A percentile compares a stretch with the other conserved stretches of the same genome.
phyloP scores from a whole-genome alignment of 2,329 filamentous ascomycete genomes.

The Torrubiellomyces zombiae region DNA sequence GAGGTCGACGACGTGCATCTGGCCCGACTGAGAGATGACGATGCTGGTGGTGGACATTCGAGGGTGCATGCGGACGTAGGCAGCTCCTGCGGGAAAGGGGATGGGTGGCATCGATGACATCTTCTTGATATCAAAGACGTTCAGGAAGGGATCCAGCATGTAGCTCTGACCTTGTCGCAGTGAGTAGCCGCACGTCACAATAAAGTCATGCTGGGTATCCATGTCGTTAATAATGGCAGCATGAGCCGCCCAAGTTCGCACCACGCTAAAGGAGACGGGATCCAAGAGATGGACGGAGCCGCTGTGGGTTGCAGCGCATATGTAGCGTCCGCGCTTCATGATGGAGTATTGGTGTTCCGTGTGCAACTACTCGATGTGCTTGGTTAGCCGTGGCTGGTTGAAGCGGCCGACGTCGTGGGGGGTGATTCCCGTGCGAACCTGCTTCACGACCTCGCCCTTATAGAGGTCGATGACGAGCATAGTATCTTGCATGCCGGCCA shows the following conservation, averaged over 20 bases:
- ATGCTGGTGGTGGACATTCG: conserved; percentile 90
- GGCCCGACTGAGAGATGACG: conserved; percentile 77
- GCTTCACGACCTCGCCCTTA: conserved; percentile 56
- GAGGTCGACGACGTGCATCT: conserved; percentile 90
- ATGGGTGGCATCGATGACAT: conserved; percentile 78
- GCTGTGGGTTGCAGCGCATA: conserved; percentile 75
- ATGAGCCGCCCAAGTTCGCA: conserved; percentile 85
- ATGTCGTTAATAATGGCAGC: conserved; percentile 84
- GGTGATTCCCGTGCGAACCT: conserved; percentile 30
- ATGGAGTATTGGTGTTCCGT: conserved; percentile 69
- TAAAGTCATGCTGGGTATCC: conserved; percentile 88
- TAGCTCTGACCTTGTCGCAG: conserved; percentile 55
- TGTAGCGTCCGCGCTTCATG: conserved; percentile 81
- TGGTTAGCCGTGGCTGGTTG: no score
- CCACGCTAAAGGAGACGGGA: conserved; percentile 55
- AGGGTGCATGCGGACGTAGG: conserved; percentile 92
- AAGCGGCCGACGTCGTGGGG: not conserved
- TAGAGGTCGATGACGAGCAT: conserved; percentile 64
- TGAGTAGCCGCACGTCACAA: conserved; percentile 90
- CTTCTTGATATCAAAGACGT: conserved; percentile 90
- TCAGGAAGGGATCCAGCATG: conserved; percentile 82
- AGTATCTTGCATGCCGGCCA: conserved; percentile 68
- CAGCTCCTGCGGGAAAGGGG: conserved; percentile 79
- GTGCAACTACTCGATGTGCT: no score
- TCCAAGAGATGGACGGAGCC: conserved; percentile 80